Conservation (phyloP, 2,329 filamentous ascomycete genomes). For the Xylariaceae sp. region DNA sequence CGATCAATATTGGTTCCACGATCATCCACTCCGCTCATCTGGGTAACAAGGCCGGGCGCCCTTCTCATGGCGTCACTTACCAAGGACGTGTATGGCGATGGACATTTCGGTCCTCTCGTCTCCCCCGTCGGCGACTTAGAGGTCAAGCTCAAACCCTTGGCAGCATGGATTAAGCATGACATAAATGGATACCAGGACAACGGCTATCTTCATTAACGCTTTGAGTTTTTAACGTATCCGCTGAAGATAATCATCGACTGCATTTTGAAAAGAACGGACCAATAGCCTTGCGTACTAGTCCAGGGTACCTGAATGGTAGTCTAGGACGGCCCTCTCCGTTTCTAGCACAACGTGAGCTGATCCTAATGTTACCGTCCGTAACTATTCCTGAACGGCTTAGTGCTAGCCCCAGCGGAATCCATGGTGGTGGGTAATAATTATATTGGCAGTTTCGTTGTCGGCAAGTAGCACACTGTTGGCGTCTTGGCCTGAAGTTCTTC, state of each 20-base stretch:
- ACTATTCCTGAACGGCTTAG: conserved; percentile 6
- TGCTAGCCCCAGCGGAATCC: background rate
- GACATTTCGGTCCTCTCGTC: conserved; percentile 16
- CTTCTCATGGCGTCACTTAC: conserved; percentile 22
- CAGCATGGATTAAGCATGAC: conserved; percentile 16
- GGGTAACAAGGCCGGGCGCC: background rate
- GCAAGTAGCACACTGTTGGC: background rate
- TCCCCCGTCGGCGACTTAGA: conserved; percentile 7
- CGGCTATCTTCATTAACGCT: conserved; percentile 8
- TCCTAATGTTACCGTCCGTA: conserved; percentile 20
- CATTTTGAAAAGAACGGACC: conserved; percentile 8
- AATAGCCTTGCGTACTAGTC: conserved; percentile 19
- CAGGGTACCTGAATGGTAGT: conserved; percentile 11
- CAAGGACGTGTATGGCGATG: conserved; percentile 27
- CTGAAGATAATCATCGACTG: background rate
- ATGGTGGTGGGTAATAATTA: conserved; percentile 3
- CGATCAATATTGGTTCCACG: conserved; percentile 12
- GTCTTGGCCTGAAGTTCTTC: background rate
- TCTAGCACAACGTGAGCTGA: conserved; percentile 13
- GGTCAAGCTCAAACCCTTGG: conserved; percentile 13
- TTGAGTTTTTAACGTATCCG: conserved; percentile 3
- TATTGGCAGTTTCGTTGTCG: background rate
- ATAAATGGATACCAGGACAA: conserved; percentile 12
- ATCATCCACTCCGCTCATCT: conserved; percentile 12
- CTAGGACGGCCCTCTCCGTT: conserved; percentile 13